A percentile compares a stretch with the other conserved stretches of the same genome.
Evolutionary conservation across 768 basidiomycete genomes (phyloP).

Genomic region (Tricholoma sp.): DNA sequence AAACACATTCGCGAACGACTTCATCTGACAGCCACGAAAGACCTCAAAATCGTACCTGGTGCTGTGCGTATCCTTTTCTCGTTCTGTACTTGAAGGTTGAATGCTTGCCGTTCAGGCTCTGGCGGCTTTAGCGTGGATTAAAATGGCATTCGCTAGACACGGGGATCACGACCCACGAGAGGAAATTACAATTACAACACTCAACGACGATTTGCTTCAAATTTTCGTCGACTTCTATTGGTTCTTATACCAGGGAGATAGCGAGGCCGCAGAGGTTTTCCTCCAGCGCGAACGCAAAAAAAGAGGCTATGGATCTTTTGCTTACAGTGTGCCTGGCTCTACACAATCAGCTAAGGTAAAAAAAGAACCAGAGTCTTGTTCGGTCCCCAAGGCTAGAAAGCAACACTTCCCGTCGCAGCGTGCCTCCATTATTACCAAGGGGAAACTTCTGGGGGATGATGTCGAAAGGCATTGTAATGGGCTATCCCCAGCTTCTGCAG

Average conservation of each 20-base stretch:
- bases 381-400: not conserved
- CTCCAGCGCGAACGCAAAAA: slow-evolving; percentile 4
- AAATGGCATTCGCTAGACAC: slow-evolving; percentile 7
- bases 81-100: not conserved
- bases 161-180: not conserved
- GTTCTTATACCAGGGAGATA: slow-evolving; percentile 11
- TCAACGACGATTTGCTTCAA: slow-evolving; percentile 7
- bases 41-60: not conserved
- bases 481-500: not conserved
- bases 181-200: not conserved
- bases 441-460: not conserved
- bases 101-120: not conserved
- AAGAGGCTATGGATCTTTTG: slow-evolving; percentile 9
- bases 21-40: not conserved
- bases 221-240: slow-evolving; percentile 21
- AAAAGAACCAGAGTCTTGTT: not conserved
- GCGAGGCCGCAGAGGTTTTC: slow-evolving; percentile 13
- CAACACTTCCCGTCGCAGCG: not conserved
- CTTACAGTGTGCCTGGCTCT: not conserved
- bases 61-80: not conserved
- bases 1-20: slow-evolving; percentile 4
- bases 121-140: slow-evolving; percentile 12
- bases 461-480: not conserved
- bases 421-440: not conserved
- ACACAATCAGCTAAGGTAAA: not conserved